A percentile compares a stretch with the other conserved stretches of the same genome.
phyloP scores from a whole-genome alignment of 371 early-diverging fungal species.

The Mucor ambiguus region DNA sequence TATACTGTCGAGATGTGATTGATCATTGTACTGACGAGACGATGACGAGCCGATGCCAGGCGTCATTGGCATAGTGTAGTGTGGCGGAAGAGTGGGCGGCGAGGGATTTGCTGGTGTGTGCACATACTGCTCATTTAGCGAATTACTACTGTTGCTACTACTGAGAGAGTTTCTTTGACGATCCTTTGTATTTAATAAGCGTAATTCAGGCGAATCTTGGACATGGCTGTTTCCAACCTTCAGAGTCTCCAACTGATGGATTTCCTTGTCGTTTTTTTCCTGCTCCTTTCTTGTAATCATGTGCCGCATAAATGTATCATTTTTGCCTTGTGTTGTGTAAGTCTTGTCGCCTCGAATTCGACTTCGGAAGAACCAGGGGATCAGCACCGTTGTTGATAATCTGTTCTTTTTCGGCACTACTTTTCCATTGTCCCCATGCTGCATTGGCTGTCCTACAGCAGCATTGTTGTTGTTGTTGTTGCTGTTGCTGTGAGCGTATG shows the following conservation, averaged over 20 bases:
- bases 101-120: neutral
- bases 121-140: neutral
- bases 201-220: conserved; percentile 1
- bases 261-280: neutral
- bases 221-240: neutral
- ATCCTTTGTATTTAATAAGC: neutral
- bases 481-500: neutral
- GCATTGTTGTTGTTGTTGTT: neutral
- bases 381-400: neutral
- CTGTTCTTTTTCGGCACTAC: conserved; percentile 2
- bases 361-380: conserved; percentile 28
- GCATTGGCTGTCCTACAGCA: neutral
- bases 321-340: neutral
- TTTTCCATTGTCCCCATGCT: neutral
- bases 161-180: neutral
- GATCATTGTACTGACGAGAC: neutral
- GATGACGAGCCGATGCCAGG: neutral
- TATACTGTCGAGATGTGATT: neutral
- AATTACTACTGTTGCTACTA: neutral
- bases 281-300: conserved; percentile 2
- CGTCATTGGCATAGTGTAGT: neutral
- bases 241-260: neutral
- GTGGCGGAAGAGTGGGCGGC: neutral
- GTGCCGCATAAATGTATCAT: neutral
- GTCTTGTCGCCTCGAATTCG: conserved; percentile 3